Evolutionary conservation across 179 eudicot species (phyloP).

Genomic region (Beta macrorhiza): DNA sequence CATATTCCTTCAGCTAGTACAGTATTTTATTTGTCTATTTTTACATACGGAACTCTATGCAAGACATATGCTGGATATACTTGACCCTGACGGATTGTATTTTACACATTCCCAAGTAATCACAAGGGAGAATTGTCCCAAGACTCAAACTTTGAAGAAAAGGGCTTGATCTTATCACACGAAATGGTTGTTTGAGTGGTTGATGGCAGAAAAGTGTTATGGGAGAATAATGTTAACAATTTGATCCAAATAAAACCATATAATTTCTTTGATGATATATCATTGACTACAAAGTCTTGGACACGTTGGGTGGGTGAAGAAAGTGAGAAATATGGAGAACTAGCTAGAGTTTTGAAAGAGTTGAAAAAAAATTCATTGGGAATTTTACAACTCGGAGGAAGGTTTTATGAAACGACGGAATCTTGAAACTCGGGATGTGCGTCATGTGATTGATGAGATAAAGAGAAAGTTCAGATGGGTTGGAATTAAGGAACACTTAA

Average conservation of each 20-base stretch:
- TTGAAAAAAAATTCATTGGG: constrained; percentile 4
- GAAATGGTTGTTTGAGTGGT: background rate
- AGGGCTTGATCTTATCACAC: background rate
- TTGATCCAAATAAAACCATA: constrained; percentile 8
- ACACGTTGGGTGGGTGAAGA: background rate
- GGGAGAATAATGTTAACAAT: background rate
- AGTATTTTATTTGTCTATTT: constrained; percentile 6
- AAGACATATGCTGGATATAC: background rate
- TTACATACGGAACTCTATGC: background rate
- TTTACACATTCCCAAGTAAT: constrained; percentile 1
- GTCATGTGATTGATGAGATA: background rate
- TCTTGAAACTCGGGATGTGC: constrained; percentile 5
- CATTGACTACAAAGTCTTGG: background rate
- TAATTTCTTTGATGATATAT: background rate
- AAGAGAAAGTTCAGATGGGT: background rate
- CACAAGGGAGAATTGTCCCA: background rate
- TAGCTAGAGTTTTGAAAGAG: constrained; percentile 4
- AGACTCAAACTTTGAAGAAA: background rate
- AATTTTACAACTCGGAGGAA: background rate
- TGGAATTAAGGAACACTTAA: background rate
- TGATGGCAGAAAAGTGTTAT: background rate
- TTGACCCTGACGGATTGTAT: constrained; percentile 5
- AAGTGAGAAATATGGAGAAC: constrained; percentile 11
- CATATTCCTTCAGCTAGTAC: background rate
- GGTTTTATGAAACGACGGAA: background rate